These are phyloP conservation scores for Naganishia antarctica DNA, from an alignment of 768 basidiomycete genomes.

Conservation along the genomic window DNA sequence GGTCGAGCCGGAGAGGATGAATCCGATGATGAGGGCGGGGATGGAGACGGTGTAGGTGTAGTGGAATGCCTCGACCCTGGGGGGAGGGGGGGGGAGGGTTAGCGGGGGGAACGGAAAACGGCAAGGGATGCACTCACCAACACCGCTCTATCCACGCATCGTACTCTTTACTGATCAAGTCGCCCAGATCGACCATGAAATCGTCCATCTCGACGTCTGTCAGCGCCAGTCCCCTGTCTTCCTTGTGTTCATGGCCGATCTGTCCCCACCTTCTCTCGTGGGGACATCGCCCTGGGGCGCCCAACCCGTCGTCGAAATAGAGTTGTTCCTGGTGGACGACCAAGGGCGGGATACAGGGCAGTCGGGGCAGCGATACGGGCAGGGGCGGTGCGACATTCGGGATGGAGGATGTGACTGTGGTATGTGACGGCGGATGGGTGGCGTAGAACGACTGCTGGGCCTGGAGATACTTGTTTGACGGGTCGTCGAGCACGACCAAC, in stretches of 20 bases:
- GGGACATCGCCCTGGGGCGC: slow-evolving; percentile 43
- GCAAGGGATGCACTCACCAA: slow-evolving; percentile 37
- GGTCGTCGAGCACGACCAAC: slow-evolving; percentile 25
- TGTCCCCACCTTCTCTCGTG: slow-evolving; percentile 36
- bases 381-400: slow-evolving; percentile 26
- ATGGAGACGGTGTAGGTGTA: slow-evolving; percentile 44
- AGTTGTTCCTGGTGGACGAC: slow-evolving; percentile 43
- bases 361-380: slow-evolving; percentile 31
- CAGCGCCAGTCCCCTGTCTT: slow-evolving; percentile 33
- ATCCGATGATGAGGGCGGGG: slow-evolving; percentile 45
- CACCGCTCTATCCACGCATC: slow-evolving; percentile 50
- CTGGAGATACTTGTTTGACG: slow-evolving; percentile 27
- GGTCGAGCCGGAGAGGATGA: slow-evolving; percentile 42
- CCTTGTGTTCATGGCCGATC: slow-evolving; percentile 34
- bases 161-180: slow-evolving; percentile 44
- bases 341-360: slow-evolving; percentile 32
- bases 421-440: slow-evolving; percentile 24
- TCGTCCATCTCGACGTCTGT: slow-evolving; percentile 43
- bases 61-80: slow-evolving; percentile 49
- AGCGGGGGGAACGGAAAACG: not conserved
- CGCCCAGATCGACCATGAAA: slow-evolving; percentile 45
- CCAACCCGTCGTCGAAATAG: slow-evolving; percentile 33
- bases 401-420: slow-evolving; percentile 18
- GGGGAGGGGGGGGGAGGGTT: not conserved
- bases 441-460: slow-evolving; percentile 27